phyloP scores from a whole-genome alignment of 2,329 filamentous ascomycete species.

The Lomentospora prolificans region DNA sequence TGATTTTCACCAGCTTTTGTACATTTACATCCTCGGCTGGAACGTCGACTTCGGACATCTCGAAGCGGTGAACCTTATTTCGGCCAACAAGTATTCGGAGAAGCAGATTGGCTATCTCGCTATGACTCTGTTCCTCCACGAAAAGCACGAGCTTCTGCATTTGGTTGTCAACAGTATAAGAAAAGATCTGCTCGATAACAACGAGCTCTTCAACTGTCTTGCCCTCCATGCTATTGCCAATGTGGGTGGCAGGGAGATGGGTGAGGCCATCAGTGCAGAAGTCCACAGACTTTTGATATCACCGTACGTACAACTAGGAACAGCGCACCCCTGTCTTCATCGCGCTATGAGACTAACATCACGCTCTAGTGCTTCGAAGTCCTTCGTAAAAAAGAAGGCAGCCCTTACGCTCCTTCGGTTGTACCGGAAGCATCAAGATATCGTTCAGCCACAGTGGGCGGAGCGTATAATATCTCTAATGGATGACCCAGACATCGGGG shows the following conservation, averaged over 20 bases:
- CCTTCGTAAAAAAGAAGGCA: conserved; percentile 99
- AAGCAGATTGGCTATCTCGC: conserved; percentile 99
- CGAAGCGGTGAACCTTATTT: conserved; percentile 96
- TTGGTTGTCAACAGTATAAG: conserved; percentile 97
- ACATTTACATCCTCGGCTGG: conserved; percentile 98
- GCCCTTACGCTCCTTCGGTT: conserved; percentile 84
- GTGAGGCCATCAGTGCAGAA: conserved; percentile 82
- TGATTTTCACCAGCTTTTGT: conserved; percentile 53
- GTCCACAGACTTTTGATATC: conserved; percentile 92
- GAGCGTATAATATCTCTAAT: conserved; percentile 98
- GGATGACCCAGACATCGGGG: conserved; percentile 91
- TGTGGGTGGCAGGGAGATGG: conserved; percentile 93
- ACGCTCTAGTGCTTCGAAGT: conserved; percentile 57
- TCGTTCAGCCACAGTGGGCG: conserved; percentile 93
- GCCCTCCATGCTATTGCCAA: conserved; percentile 97
- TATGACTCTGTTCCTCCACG: conserved; percentile 93
- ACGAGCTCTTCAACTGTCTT: conserved; percentile 95
- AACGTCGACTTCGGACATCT: conserved; percentile 98
- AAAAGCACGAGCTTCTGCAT: conserved; percentile 91
- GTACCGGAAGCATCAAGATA: conserved; percentile 88
- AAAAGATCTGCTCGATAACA: conserved; percentile 88
- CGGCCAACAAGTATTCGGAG: conserved; percentile 93
- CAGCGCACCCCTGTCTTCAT: neutral
- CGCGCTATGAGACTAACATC: conserved; percentile 8
- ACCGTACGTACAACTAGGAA: conserved; percentile 50